Evolutionary conservation across 176 grass and related monocot genomes (phyloP).

Genomic region (Aegilops speltoides): DNA sequence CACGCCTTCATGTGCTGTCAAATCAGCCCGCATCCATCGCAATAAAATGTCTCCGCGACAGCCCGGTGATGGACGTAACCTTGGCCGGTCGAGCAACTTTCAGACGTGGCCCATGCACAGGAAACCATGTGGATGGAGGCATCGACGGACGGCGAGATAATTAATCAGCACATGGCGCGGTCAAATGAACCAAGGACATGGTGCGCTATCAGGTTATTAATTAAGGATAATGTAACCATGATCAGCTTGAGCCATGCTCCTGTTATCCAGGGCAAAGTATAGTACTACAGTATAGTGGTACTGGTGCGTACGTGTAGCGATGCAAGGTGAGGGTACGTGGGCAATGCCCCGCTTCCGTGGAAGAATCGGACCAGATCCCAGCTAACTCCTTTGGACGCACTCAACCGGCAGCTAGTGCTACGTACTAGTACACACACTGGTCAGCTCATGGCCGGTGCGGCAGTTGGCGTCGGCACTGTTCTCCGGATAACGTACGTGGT

Average conservation of each 20-base stretch:
- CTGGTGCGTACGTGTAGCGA: background rate
- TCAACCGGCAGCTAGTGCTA: background rate
- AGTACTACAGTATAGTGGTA: too few relatives aligned
- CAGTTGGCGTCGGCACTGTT: background rate
- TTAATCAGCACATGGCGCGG: background rate
- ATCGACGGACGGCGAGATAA: background rate
- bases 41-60: background rate
- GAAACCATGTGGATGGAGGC: background rate
- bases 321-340: background rate
- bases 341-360: too few relatives aligned
- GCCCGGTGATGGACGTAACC: background rate
- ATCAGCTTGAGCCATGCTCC: too few relatives aligned
- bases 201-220: too few relatives aligned
- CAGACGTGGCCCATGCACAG: background rate
- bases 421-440: too few relatives aligned
- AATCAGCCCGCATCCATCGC: background rate
- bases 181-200: too few relatives aligned
- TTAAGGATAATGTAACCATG: too few relatives aligned
- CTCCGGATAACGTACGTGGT: background rate
- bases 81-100: background rate
- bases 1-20: background rate
- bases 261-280: too few relatives aligned
- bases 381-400: background rate
- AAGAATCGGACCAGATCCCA: background rate
- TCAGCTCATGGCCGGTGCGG: background rate